Percentiles rank a stretch among this genome's conserved stretches.
Evolutionary conservation across 768 basidiomycete genomes (phyloP).

Genomic region (Boletus fagicola): DNA sequence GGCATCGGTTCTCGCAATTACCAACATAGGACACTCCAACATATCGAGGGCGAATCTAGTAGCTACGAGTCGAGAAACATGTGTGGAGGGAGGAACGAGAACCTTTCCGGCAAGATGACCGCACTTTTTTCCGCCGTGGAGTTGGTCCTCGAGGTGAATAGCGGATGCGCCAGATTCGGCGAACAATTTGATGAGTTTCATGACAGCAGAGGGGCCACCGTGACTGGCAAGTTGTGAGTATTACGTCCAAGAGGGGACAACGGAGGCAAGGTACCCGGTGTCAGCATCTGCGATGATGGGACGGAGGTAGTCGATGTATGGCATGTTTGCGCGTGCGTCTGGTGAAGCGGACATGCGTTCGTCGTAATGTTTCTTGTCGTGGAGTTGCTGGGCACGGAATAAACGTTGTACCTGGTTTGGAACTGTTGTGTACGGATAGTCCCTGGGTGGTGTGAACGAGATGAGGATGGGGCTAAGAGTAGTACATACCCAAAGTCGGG

Average conservation of each 20-base stretch:
- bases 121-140: constrained; percentile 95
- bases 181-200: constrained; percentile 93
- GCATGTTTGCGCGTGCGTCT: constrained; percentile 65
- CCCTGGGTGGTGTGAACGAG: constrained; percentile 42
- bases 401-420: constrained; percentile 93
- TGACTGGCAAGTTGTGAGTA: constrained; percentile 50
- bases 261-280: constrained; percentile 63
- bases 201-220: constrained; percentile 88
- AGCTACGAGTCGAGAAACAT: constrained; percentile 79
- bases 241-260: neutral
- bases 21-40: constrained; percentile 80
- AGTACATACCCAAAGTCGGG: constrained; percentile 75
- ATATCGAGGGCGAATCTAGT: constrained; percentile 90
- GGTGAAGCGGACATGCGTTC: constrained; percentile 67
- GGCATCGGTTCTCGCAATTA: constrained; percentile 91
- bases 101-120: constrained; percentile 92
- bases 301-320: constrained; percentile 82
- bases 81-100: constrained; percentile 85
- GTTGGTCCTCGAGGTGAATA: constrained; percentile 91
- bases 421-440: constrained; percentile 95
- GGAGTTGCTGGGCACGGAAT: constrained; percentile 87
- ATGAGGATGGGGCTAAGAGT: neutral
- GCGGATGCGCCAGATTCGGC: constrained; percentile 93
- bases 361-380: constrained; percentile 92
- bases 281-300: constrained; percentile 95